Base-by-base conservation (phyloP, 257 asterid genomes). In the Fraxinus excelsior region DNA sequence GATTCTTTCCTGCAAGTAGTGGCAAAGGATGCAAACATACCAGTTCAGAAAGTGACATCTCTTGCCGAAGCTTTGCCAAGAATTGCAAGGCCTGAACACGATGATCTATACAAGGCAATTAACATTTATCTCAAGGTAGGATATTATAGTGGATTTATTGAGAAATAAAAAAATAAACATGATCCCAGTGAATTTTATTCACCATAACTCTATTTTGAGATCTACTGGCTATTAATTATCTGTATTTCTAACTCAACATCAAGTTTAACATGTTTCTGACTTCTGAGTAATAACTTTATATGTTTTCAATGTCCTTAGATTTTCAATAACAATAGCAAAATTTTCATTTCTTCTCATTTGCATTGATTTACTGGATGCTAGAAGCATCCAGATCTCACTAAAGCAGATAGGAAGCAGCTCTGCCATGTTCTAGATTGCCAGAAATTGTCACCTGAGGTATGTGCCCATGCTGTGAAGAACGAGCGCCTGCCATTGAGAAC, bases 401-500 rank as follows among this genome's bases (percentile, higher is more conserved):
- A 92, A 89, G 75, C 86, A 11, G 92, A 86, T 2, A 92, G 85
- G 87, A 92, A 89, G 77, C 80, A 71, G 69, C 86, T 92, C 23
- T 92, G 97, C 73, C 87, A 88, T 42, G 74, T 85, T 34, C 82
- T 92, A 16, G 96, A 92, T 81, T 85, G 97, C 82, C 88, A 81
- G 34, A 90, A 90, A 71, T 79, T 92, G 80, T 86, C 97, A 0
- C 88, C 91, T 3, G 88, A 87, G 35, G 78, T 82, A 46, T 85
- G 94, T 8, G 83, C 83, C 5, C 96, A 92, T 74, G 96, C 86
- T 1, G 92, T 89, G 76, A 89, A 87, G 84, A 92, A 92, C 53
- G 96, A 92, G 80, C 87, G 76, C 1, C 82, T 90, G 79, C 96
- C 97, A 1, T 74, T 92, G 80, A 86, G 97, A 80, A 88, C 90